Percentiles rank a stretch among this genome's conserved stretches.
These are phyloP conservation scores for Volvox reticuliferus DNA, from an alignment of 139 green algal species.

Conservation along the genomic window DNA sequence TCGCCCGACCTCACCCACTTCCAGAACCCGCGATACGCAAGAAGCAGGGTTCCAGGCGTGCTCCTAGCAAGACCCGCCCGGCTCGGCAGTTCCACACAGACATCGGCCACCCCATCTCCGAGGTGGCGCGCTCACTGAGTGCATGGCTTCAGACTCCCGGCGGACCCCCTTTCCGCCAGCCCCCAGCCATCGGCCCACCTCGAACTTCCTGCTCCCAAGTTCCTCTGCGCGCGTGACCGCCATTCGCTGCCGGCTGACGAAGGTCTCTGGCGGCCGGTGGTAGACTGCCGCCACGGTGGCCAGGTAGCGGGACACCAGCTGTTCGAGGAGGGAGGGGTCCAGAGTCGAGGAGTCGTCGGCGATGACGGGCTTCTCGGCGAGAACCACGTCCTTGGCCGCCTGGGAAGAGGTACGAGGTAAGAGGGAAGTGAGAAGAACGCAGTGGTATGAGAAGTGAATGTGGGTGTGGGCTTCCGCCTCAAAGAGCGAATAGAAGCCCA, in stretches of 20 bases:
- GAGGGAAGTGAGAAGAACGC: neutral
- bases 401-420: neutral
- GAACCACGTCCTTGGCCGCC: slow-evolving; percentile 94
- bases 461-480: no score
- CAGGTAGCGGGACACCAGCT: slow-evolving; percentile 80
- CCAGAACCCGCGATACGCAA: no score
- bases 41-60: no score
- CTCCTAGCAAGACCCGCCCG: no score
- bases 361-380: slow-evolving; percentile 96
- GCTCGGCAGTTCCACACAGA: no score
- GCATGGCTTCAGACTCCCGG: no score
- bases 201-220: slow-evolving; percentile 35
- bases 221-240: slow-evolving; percentile 77
- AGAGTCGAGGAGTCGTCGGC: slow-evolving; percentile 76
- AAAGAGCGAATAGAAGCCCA: no score
- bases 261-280: slow-evolving; percentile 89
- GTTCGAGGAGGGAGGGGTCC: slow-evolving; percentile 85
- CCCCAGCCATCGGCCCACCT: slow-evolving; percentile 7
- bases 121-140: no score
- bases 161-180: neutral
- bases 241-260: slow-evolving; percentile 81
- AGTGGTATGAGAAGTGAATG: no score
- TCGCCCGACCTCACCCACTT: no score
- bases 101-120: no score
- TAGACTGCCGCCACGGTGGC: slow-evolving; percentile 90